Conservation (phyloP, 441 rosid species). For the Hypseocharis bilobata region DNA sequence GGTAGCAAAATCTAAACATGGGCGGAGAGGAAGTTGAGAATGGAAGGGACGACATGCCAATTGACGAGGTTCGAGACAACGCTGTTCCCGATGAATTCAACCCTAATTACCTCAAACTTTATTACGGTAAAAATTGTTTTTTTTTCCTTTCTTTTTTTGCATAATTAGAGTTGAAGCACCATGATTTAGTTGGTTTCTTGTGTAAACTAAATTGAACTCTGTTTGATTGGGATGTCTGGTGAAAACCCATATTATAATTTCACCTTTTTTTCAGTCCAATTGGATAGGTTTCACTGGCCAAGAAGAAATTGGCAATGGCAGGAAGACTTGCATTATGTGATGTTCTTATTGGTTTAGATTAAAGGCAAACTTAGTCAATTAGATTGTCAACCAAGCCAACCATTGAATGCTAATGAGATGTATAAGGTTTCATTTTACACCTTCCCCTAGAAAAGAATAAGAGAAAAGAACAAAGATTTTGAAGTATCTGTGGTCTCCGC, state of each 20-base stretch:
- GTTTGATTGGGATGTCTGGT: not conserved
- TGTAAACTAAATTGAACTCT: not conserved
- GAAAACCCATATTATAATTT: no score
- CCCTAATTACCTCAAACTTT: conserved; percentile 38
- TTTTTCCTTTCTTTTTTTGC: not conserved
- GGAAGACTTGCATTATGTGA: not conserved
- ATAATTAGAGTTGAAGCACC: not conserved
- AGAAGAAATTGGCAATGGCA: no score
- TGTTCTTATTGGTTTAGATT: not conserved
- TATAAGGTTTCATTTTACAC: not conserved
- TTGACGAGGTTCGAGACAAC: conserved; percentile 29
- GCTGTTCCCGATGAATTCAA: conserved; percentile 33
- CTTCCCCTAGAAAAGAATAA: not conserved
- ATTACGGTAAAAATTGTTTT: conserved; percentile 37
- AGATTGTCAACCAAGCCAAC: no score
- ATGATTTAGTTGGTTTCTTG: not conserved
- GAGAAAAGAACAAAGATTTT: not conserved
- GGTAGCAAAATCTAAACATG: conserved; percentile 16
- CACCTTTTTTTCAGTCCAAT: no score
- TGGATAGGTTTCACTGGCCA: no score
- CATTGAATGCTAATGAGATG: not conserved
- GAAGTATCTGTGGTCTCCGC: not conserved
- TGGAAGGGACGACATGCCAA: conserved; percentile 39
- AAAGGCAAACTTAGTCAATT: no score
- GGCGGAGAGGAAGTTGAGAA: conserved; percentile 29